A percentile compares a stretch with the other conserved stretches of the same genome.
phyloP scores from a whole-genome alignment of 305 asterid species.

The Plantago rigida region DNA sequence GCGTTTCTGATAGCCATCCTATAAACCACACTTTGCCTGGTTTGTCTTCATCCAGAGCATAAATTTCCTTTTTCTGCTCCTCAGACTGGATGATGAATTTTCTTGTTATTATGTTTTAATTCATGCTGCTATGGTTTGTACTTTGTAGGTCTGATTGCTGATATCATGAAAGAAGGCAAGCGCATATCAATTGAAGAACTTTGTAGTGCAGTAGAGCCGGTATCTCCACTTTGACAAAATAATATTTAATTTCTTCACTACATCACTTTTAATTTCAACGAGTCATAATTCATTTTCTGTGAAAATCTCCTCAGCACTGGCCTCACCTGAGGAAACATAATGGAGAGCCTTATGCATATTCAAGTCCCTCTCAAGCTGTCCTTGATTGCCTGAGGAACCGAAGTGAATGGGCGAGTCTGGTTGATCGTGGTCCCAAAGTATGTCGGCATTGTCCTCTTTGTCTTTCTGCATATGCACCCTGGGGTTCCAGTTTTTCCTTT shows the following conservation, averaged over 20 bases:
- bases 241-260: constrained; percentile 18
- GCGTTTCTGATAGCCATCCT: constrained; percentile 47
- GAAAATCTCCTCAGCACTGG: constrained; percentile 55
- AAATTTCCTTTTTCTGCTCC: constrained; percentile 5
- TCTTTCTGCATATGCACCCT: too few relatives aligned
- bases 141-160: constrained; percentile 63
- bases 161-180: constrained; percentile 82
- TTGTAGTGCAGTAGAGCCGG: constrained; percentile 82
- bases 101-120: not conserved
- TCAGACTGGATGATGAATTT: constrained; percentile 20
- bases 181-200: constrained; percentile 85
- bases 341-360: constrained; percentile 89
- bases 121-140: constrained; percentile 27
- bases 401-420: constrained; percentile 90
- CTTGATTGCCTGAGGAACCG: constrained; percentile 93
- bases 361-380: constrained; percentile 91
- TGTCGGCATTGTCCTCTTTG: not conserved
- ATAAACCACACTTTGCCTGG: constrained; percentile 73
- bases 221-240: constrained; percentile 30
- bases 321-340: constrained; percentile 87
- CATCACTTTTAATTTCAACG: constrained; percentile 5
- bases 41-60: constrained; percentile 27
- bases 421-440: constrained; percentile 97
- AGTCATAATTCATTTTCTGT: constrained; percentile 5
- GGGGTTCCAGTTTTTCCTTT: too few relatives aligned